Percentiles rank a stretch among this genome's conserved stretches.
phyloP scores from a whole-genome alignment of 1,284 basidiomycete genomes.

The Dichomitus squalens region DNA sequence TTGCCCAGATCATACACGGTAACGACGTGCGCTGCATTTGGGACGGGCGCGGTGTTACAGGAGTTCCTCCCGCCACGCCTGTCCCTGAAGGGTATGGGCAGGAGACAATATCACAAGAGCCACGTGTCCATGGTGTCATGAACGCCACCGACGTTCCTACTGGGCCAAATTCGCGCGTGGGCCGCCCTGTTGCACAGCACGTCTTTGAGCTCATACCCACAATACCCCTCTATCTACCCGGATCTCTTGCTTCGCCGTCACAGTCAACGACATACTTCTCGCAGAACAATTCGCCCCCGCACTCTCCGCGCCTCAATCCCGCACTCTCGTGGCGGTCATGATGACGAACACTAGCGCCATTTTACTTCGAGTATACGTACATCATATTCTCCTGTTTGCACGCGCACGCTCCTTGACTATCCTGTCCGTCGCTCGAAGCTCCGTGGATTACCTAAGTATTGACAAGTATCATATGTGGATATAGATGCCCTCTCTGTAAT shows the following conservation, averaged over 20 bases:
- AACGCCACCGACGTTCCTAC: constrained; percentile 52
- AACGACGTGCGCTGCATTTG: constrained; percentile 85
- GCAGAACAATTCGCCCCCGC: constrained; percentile 54
- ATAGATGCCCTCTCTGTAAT: constrained; percentile 18
- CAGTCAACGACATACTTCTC: constrained; percentile 64
- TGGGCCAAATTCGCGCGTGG: constrained; percentile 31
- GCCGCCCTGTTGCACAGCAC: constrained; percentile 62
- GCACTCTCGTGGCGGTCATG: constrained; percentile 35
- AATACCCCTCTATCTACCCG: constrained; percentile 67
- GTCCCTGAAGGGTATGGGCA: constrained; percentile 43
- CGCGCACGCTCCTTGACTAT: neutral
- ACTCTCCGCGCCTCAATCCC: constrained; percentile 51
- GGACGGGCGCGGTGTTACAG: constrained; percentile 72
- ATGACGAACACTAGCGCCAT: neutral
- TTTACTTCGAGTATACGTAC: neutral
- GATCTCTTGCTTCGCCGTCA: constrained; percentile 63
- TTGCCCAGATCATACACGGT: constrained; percentile 88
- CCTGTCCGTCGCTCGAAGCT: neutral
- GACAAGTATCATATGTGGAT: constrained; percentile 16
- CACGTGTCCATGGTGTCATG: constrained; percentile 77
- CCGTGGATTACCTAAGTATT: neutral
- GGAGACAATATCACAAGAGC: constrained; percentile 61
- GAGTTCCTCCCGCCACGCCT: constrained; percentile 39
- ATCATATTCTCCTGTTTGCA: neutral
- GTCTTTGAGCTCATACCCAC: constrained; percentile 84